Evolutionary conservation across 805 yeast species (phyloP).

Genomic region (Candida adriatica): DNA sequence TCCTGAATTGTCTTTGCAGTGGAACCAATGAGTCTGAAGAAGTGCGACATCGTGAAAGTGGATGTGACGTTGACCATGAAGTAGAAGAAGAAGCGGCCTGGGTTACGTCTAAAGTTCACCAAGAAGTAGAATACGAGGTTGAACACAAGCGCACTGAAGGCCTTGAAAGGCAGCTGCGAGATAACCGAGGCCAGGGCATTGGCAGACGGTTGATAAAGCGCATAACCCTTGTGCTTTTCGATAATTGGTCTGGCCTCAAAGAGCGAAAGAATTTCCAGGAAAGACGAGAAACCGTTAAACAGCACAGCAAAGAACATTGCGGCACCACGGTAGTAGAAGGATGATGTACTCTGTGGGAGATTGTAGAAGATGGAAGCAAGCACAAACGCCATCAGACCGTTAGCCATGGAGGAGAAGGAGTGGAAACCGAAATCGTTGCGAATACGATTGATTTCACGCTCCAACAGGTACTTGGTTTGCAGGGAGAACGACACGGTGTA

Average conservation of each 20-base stretch:
- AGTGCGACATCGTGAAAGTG: constrained; percentile 50
- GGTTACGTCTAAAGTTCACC: constrained; percentile 42
- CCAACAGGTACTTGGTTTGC: constrained; percentile 42
- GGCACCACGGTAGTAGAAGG: constrained; percentile 53
- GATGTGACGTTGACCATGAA: constrained; percentile 35
- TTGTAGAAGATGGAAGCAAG: constrained; percentile 55
- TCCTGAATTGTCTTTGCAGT: constrained; percentile 38
- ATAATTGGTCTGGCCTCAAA: constrained; percentile 40
- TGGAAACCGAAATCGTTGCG: constrained; percentile 42
- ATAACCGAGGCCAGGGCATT: constrained; percentile 57
- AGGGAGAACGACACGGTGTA: constrained; percentile 43
- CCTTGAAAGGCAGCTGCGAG: constrained; percentile 50
- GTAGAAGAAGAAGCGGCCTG: constrained; percentile 53
- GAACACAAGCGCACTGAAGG: constrained; percentile 37
- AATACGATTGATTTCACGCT: constrained; percentile 42
- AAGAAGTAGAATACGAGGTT: constrained; percentile 46
- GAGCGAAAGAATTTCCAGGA: constrained; percentile 42
- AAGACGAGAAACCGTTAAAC: constrained; percentile 55
- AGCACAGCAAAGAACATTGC: constrained; percentile 61
- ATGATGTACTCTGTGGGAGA: constrained; percentile 33
- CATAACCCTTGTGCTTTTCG: constrained; percentile 51
- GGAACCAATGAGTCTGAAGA: constrained; percentile 50
- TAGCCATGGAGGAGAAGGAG: constrained; percentile 35
- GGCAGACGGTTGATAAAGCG: constrained; percentile 55
- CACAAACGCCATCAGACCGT: constrained; percentile 47